Percentiles rank a stretch among this genome's conserved stretches.
phyloP scores from a whole-genome alignment of 2,329 filamentous ascomycete genomes.

The Chalara sp. region DNA sequence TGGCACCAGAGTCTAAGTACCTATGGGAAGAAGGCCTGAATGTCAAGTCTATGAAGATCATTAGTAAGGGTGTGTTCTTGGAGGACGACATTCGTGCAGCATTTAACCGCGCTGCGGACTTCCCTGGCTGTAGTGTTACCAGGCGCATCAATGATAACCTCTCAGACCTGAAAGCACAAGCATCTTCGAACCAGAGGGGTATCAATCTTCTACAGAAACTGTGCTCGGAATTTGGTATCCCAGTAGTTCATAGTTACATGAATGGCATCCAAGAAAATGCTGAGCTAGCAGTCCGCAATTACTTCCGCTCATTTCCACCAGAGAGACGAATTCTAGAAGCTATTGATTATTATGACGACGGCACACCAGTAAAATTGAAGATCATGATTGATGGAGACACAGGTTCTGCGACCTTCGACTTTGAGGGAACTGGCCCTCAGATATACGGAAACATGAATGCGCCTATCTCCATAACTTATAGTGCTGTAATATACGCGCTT shows the following conservation, averaged over 20 bases:
- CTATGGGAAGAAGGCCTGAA: slow-evolving; percentile 57
- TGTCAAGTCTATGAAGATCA: slow-evolving; percentile 58
- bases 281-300: slow-evolving; percentile 61
- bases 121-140: slow-evolving; percentile 69
- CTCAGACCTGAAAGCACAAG: slow-evolving; percentile 76
- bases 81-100: slow-evolving; percentile 67
- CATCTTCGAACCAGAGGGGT: slow-evolving; percentile 76
- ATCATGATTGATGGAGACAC: slow-evolving; percentile 66
- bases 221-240: slow-evolving; percentile 67
- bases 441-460: slow-evolving; percentile 74
- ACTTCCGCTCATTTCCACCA: slow-evolving; percentile 46
- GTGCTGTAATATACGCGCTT: slow-evolving; percentile 76
- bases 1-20: slow-evolving; percentile 67
- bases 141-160: slow-evolving; percentile 73
- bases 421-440: slow-evolving; percentile 67
- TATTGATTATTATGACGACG: slow-evolving; percentile 78
- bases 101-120: slow-evolving; percentile 55
- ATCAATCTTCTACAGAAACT: slow-evolving; percentile 66
- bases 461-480: slow-evolving; percentile 71
- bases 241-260: slow-evolving; percentile 76
- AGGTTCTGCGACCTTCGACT: slow-evolving; percentile 70
- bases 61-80: slow-evolving; percentile 68
- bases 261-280: slow-evolving; percentile 72
- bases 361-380: slow-evolving; percentile 64
- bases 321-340: slow-evolving; percentile 37